These are phyloP conservation scores for Sarocladiaceae sp. DNA, from an alignment of 2,329 filamentous ascomycete species.

Conservation along the genomic window DNA sequence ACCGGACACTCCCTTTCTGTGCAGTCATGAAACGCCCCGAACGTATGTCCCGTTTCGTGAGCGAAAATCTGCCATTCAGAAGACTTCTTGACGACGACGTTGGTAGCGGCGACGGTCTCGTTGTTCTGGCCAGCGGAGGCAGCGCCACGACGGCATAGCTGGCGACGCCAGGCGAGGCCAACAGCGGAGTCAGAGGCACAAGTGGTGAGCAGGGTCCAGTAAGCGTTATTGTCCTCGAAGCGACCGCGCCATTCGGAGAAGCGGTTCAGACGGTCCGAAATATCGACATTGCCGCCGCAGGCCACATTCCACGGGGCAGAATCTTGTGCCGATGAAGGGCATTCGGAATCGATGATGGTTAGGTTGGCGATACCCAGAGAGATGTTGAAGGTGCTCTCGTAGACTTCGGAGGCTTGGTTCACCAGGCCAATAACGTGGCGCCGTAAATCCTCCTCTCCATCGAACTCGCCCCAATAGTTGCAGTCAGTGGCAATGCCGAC, in stretches of 20 bases:
- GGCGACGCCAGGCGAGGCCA: constrained; percentile 88
- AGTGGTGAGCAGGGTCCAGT: constrained; percentile 85
- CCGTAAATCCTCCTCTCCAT: constrained; percentile 55
- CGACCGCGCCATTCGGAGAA: constrained; percentile 87
- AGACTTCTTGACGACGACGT: constrained; percentile 79
- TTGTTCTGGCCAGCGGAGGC: constrained; percentile 47
- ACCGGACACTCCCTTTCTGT: constrained; percentile 64
- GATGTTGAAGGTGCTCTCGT: constrained; percentile 91
- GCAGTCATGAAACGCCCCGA: constrained; percentile 95
- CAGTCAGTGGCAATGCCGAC: constrained; percentile 93
- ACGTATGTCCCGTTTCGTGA: constrained; percentile 91
- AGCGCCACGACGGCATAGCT: constrained; percentile 66
- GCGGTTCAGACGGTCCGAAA: constrained; percentile 75
- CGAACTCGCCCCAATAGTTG: constrained; percentile 73
- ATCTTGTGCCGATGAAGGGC: constrained; percentile 63
- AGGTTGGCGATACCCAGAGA: constrained; percentile 86
- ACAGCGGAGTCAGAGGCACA: constrained; percentile 82
- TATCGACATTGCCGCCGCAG: constrained; percentile 60
- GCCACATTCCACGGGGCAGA: constrained; percentile 79
- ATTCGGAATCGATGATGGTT: constrained; percentile 70
- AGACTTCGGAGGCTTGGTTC: constrained; percentile 81
- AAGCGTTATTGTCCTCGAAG: constrained; percentile 75
- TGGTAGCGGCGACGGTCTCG: constrained; percentile 78
- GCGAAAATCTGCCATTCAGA: constrained; percentile 95
- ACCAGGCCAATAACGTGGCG: constrained; percentile 78